These are phyloP conservation scores for Podospora didyma DNA, from an alignment of 495 filamentous ascomycete species.

Conservation along the genomic window DNA sequence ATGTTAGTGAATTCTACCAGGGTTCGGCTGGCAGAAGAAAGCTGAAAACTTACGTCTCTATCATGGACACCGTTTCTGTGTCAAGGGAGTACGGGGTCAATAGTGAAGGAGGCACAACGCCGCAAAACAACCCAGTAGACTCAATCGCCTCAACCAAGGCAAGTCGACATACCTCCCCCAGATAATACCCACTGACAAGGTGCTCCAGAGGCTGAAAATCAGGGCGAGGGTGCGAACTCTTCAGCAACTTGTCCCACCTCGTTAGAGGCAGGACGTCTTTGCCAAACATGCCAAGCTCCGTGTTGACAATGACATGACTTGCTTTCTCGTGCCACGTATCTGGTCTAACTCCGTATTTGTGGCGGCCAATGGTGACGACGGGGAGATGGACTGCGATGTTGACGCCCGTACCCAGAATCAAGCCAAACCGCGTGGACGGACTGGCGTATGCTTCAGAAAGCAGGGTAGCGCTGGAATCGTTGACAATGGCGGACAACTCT, in stretches of 20 bases:
- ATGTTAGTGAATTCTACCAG: slow-evolving; percentile 3
- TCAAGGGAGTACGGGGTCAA: slow-evolving; percentile 54
- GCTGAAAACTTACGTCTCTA: slow-evolving; percentile 48
- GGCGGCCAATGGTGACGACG: slow-evolving; percentile 44
- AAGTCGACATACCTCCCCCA: slow-evolving; percentile 75
- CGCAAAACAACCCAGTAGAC: slow-evolving; percentile 51
- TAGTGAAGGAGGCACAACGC: slow-evolving; percentile 50
- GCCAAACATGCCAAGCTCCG: slow-evolving; percentile 79
- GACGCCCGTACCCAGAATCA: slow-evolving; percentile 55
- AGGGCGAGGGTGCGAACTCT: slow-evolving; percentile 60
- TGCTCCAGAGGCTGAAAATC: slow-evolving; percentile 86
- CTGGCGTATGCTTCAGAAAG: slow-evolving; percentile 72
- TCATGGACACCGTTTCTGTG: slow-evolving; percentile 55
- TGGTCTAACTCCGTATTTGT: slow-evolving; percentile 49
- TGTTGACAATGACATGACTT: slow-evolving; percentile 68
- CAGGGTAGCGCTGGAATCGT: slow-evolving; percentile 77
- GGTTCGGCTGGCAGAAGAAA: background rate
- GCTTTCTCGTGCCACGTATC: slow-evolving; percentile 53
- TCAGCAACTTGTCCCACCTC: slow-evolving; percentile 66
- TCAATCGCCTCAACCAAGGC: slow-evolving; percentile 61
- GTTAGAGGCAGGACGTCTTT: slow-evolving; percentile 66
- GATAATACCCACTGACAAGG: slow-evolving; percentile 75
- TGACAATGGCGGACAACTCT: slow-evolving; percentile 74
- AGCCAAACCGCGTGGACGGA: slow-evolving; percentile 55
- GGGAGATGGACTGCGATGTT: slow-evolving; percentile 54